A percentile compares a stretch with the other conserved stretches of the same genome.
Evolutionary conservation across 257 asterid species (phyloP).

Genomic region (Solanum appendiculatum): DNA sequence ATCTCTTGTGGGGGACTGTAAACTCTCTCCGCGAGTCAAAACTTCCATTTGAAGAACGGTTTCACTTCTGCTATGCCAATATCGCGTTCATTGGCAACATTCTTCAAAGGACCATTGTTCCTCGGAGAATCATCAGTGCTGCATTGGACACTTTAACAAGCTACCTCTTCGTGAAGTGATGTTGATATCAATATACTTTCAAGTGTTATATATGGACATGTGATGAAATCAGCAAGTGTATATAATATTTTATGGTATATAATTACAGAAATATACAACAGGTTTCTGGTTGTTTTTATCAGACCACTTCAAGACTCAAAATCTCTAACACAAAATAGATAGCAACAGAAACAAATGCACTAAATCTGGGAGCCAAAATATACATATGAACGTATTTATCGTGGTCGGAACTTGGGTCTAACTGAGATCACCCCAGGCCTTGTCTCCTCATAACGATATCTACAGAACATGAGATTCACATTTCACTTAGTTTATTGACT

Average conservation of each 20-base stretch:
- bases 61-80: too few relatives aligned
- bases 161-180: too few relatives aligned
- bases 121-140: too few relatives aligned
- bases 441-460: constrained; percentile 63
- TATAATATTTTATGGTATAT: background rate
- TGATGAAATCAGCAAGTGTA: background rate
- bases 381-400: background rate
- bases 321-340: background rate
- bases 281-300: background rate
- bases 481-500: background rate
- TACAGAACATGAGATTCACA: constrained; percentile 6
- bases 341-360: background rate
- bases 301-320: background rate
- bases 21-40: too few relatives aligned
- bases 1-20: too few relatives aligned
- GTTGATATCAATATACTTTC: background rate
- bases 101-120: too few relatives aligned
- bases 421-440: constrained; percentile 61
- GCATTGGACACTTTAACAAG: background rate
- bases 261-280: background rate
- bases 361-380: background rate
- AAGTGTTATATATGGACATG: background rate
- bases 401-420: constrained; percentile 44
- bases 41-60: too few relatives aligned
- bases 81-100: too few relatives aligned